Evolutionary conservation across 2,329 filamentous ascomycete species (phyloP).

Genomic region (Polytolypa hystricis): DNA sequence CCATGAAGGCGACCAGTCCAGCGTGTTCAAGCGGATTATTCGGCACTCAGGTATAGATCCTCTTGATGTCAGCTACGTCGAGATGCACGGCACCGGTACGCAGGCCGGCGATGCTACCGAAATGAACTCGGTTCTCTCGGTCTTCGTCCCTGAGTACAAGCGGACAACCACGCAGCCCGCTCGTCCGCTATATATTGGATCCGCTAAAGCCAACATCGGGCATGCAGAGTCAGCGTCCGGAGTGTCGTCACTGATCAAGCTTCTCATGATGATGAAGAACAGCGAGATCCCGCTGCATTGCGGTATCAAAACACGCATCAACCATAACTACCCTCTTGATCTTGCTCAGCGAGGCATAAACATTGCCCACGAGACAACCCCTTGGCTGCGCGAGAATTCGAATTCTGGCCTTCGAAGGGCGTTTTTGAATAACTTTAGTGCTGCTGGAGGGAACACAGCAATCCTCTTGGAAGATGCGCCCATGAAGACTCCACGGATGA

Average conservation of each 20-base stretch:
- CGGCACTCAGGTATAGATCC: slow-evolving; percentile 64
- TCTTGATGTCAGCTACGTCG: slow-evolving; percentile 68
- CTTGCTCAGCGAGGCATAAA: slow-evolving; percentile 31
- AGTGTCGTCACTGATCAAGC: slow-evolving; percentile 26
- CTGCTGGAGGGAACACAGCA: slow-evolving; percentile 55
- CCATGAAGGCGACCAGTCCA: slow-evolving; percentile 63
- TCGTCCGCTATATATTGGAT: slow-evolving; percentile 29
- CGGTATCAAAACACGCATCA: slow-evolving; percentile 27
- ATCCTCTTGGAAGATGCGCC: slow-evolving; percentile 5
- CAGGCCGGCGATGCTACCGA: slow-evolving; percentile 76
- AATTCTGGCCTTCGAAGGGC: slow-evolving; percentile 22
- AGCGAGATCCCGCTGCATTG: slow-evolving; percentile 23
- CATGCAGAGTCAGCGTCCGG: slow-evolving; percentile 40
- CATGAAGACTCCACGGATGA: neutral
- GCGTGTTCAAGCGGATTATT: slow-evolving; percentile 59
- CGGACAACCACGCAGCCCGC: neutral
- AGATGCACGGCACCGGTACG: slow-evolving; percentile 84
- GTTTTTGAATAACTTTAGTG: slow-evolving; percentile 57
- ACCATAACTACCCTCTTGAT: slow-evolving; percentile 36
- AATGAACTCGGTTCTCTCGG: slow-evolving; percentile 62
- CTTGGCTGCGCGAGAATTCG: slow-evolving; percentile 28
- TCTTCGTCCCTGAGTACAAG: slow-evolving; percentile 45
- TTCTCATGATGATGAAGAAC: slow-evolving; percentile 28
- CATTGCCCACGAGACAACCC: slow-evolving; percentile 35
- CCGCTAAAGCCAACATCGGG: slow-evolving; percentile 47